Percentiles rank a stretch among this genome's conserved stretches.
phyloP scores from a whole-genome alignment of 2,329 filamentous ascomycete genomes.

The Fusarium vanettenii region DNA sequence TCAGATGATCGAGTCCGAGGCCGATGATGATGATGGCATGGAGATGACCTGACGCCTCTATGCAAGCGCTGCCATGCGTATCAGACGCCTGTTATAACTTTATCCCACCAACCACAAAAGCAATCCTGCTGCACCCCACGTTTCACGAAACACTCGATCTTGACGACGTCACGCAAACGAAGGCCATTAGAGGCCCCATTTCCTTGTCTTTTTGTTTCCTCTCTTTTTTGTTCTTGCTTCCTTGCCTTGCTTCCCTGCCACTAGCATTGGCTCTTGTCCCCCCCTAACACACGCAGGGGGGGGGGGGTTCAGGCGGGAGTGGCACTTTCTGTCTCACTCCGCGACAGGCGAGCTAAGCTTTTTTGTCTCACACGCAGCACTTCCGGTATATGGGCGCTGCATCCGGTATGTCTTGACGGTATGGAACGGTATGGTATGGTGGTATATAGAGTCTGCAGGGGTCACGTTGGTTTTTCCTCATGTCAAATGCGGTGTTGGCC shows the following conservation, averaged over 20 bases:
- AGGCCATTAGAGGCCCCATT: constrained; percentile 1
- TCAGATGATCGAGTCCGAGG: constrained; percentile 67
- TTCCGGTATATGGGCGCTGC: background rate
- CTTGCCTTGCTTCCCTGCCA: background rate
- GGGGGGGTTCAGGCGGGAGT: background rate
- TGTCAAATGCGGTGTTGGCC: background rate
- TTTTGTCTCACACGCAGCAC: background rate
- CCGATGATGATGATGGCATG: constrained; percentile 72
- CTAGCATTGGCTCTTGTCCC: background rate
- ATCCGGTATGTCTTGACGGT: background rate
- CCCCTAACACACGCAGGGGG: background rate
- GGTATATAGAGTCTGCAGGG: background rate
- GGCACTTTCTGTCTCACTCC: constrained; percentile 6
- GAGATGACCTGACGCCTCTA: constrained; percentile 59
- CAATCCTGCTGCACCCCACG: background rate
- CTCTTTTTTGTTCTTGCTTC: background rate
- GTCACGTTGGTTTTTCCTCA: background rate
- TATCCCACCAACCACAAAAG: background rate
- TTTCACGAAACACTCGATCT: constrained; percentile 13
- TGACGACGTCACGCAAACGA: constrained; percentile 11
- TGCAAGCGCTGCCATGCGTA: background rate
- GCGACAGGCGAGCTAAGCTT: background rate
- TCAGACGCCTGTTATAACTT: background rate
- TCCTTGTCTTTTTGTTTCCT: background rate
- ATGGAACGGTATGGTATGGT: background rate